Conservation (phyloP, 2,329 filamentous ascomycete genomes). For the Aspergillus terreus region DNA sequence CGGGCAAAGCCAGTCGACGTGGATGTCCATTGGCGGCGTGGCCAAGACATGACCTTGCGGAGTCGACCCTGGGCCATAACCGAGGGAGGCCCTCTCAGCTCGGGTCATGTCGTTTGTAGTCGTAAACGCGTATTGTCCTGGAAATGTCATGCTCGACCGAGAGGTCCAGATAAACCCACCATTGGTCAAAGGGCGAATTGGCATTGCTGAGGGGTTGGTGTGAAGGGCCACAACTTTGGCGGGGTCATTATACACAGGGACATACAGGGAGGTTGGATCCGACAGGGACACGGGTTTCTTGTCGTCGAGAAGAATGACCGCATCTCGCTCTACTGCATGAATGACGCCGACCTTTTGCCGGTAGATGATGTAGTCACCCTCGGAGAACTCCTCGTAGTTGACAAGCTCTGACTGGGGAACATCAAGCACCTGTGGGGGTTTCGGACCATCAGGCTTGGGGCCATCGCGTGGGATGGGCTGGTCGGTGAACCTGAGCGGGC, state of each 20-base stretch:
- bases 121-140: conserved; percentile 47
- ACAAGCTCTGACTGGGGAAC: conserved; percentile 46
- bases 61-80: conserved; percentile 48
- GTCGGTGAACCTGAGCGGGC: conserved; percentile 18
- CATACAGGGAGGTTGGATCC: conserved; percentile 42
- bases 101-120: conserved; percentile 50
- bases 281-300: conserved; percentile 53
- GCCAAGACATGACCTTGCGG: conserved; percentile 53
- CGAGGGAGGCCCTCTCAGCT: conserved; percentile 50
- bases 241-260: conserved; percentile 27
- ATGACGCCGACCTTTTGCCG: conserved; percentile 56
- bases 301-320: conserved; percentile 51
- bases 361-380: conserved; percentile 53
- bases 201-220: neutral
- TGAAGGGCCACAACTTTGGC: conserved; percentile 21
- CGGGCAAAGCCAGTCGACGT: conserved; percentile 52
- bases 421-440: conserved; percentile 30
- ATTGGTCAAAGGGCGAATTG: conserved; percentile 1
- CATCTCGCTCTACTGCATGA: conserved; percentile 46
- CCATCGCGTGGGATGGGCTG: conserved; percentile 3
- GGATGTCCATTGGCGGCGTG: conserved; percentile 43
- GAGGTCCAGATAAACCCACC: conserved; percentile 10
- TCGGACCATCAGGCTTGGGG: neutral
- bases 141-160: conserved; percentile 10
- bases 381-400: conserved; percentile 43